Evolutionary conservation across 2,329 filamentous ascomycete species (phyloP).

Genomic region (Pestalotiopsis sp.): DNA sequence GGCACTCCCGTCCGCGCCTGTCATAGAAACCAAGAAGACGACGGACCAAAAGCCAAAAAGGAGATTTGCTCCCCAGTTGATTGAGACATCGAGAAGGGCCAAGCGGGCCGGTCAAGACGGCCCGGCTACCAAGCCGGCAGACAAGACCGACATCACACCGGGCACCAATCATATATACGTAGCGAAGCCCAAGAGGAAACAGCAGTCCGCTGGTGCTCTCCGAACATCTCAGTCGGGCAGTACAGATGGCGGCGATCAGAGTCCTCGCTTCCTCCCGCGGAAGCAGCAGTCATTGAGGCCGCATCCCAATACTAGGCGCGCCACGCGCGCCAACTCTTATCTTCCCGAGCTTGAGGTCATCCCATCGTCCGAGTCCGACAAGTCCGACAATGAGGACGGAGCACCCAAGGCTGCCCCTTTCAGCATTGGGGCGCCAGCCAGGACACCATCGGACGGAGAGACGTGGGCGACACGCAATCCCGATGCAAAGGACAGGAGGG

Average conservation of each 20-base stretch:
- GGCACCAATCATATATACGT: conserved; percentile 63
- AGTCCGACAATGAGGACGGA: conserved; percentile 36
- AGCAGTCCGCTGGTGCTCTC: conserved; percentile 26
- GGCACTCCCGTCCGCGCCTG: conserved; percentile 5
- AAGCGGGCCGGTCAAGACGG: conserved; percentile 65
- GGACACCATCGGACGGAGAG: conserved; percentile 7
- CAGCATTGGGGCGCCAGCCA: conserved; percentile 12
- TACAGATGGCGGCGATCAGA: conserved; percentile 26
- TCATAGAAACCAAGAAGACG: conserved; percentile 20
- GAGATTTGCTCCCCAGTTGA: conserved; percentile 74
- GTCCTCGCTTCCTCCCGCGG: conserved; percentile 36
- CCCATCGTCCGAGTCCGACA: conserved; percentile 42
- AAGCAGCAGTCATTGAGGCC: conserved; percentile 40
- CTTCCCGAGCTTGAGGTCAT: conserved; percentile 42
- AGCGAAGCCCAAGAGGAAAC: conserved; percentile 40
- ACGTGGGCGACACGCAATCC: conserved; percentile 27
- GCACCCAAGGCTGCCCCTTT: conserved; percentile 16
- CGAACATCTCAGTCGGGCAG: conserved; percentile 25
- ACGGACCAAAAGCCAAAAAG: conserved; percentile 36
- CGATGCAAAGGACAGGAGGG: conserved; percentile 53
- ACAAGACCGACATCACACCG: conserved; percentile 72
- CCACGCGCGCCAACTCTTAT: conserved; percentile 38
- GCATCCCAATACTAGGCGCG: conserved; percentile 39
- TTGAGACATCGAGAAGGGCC: conserved; percentile 75
- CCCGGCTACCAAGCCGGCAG: conserved; percentile 61